Percentiles rank a stretch among this genome's conserved stretches.
Evolutionary conservation across 371 early-diverging fungal species (phyloP).

Genomic region (Mucor racemosus): DNA sequence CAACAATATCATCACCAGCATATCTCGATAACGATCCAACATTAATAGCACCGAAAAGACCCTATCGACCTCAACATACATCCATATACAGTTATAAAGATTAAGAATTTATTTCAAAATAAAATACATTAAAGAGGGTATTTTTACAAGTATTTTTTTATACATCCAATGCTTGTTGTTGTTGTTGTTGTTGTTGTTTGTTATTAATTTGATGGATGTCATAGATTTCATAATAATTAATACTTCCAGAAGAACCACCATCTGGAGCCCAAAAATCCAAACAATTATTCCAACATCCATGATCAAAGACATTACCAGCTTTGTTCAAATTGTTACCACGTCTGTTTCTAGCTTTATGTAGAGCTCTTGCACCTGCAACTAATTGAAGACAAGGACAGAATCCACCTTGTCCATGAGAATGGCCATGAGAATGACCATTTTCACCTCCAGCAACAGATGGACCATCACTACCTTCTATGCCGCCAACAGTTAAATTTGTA

Average conservation of each 20-base stretch:
- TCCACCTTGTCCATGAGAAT: constrained; percentile 26
- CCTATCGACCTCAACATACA: constrained; percentile 11
- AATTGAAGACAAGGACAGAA: constrained; percentile 52
- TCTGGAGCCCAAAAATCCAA: constrained; percentile 79
- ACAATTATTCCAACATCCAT: constrained; percentile 78
- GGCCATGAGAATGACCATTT: constrained; percentile 9
- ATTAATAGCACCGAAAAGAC: constrained; percentile 21
- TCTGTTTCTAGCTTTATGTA: constrained; percentile 40
- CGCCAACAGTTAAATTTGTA: constrained; percentile 44
- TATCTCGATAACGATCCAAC: constrained; percentile 14
- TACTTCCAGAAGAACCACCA: constrained; percentile 53
- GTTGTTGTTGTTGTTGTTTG: not conserved
- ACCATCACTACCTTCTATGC: constrained; percentile 48
- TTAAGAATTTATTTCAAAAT: not conserved
- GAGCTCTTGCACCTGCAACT: constrained; percentile 51
- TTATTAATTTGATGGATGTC: constrained; percentile 38
- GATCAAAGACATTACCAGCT: constrained; percentile 66
- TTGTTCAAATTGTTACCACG: constrained; percentile 18
- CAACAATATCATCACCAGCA: not conserved
- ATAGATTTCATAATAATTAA: constrained; percentile 68
- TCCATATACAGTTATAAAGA: not conserved
- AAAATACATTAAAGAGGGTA: not conserved
- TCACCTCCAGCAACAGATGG: constrained; percentile 32
- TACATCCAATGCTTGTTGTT: constrained; percentile 22
- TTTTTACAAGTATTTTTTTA: constrained; percentile 9